Evolutionary conservation across 345 rosid species (phyloP), one percentile per base, ranked within the genome.

Genomic region (Populus euphratica): DNA sequence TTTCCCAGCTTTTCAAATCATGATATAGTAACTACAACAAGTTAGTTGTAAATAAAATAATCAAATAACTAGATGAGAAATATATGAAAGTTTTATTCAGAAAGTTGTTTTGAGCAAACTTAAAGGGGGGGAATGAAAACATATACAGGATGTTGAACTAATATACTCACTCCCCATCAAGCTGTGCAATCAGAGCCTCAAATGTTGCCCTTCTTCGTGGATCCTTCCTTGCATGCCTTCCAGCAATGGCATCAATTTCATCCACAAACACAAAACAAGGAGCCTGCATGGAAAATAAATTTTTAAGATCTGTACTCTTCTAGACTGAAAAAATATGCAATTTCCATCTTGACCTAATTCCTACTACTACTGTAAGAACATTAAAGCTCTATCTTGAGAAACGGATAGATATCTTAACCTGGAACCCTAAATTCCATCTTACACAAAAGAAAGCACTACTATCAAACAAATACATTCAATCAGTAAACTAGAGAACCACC

Each of bases 231-330:
- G 94, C 93, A 84, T 91, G 98, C 82, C 91, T 90, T 85, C 99
- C 99, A 74, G 97, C 98, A 83, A 95, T 93, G 49, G 99, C 99
- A 86, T 95, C 99, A 70, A 95, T 88, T 87, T 95, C 99, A 84
- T 95, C 99, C 81, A 95, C 92, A 89, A 93, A 95, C 78, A 95
- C 91, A 89, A 95, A 95, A 36, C 90, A 88, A 78, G 99, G 99
- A 76, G 99, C 99, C 99, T 95, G 85, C 81, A 80, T 5, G 52
- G 18, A 23, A 27, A 31, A 68, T 64, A 64, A 33, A 43, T 6
- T 61, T 66, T 27, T 44, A 44, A 50, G 73, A 36, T 49, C 75
- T 59, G 18, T 64, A 59, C 25, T 29, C 68, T 59, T 63, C 31
- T 27, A 31, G 21, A 44, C 13, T 11, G 50, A 41, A 41, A 38